Percentiles rank a stretch among this genome's conserved stretches.
Evolutionary conservation across 371 early-diverging fungal species (phyloP).

Genomic region (Haplosporangium sp.): DNA sequence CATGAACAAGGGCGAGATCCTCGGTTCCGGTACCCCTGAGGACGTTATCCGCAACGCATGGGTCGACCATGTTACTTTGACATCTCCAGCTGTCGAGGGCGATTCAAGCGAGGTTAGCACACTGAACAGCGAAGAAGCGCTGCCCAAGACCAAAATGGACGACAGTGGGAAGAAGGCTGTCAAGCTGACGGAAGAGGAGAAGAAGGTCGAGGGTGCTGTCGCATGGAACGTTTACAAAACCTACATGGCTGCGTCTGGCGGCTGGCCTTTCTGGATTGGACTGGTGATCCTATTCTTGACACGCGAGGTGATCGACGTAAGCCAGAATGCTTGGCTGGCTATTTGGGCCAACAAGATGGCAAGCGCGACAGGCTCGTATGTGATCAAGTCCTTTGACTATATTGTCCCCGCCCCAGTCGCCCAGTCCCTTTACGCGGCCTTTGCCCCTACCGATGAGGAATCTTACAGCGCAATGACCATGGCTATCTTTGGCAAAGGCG

Average conservation of each 20-base stretch:
- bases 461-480: slow-evolving; percentile 23
- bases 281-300: slow-evolving; percentile 62
- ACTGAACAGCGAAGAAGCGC: slow-evolving; percentile 16
- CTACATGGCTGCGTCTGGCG: slow-evolving; percentile 76
- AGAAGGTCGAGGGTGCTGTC: slow-evolving; percentile 73
- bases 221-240: slow-evolving; percentile 67
- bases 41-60: slow-evolving; percentile 58
- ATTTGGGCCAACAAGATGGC: slow-evolving; percentile 46
- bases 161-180: slow-evolving; percentile 55
- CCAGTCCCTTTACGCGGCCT: slow-evolving; percentile 39
- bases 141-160: slow-evolving; percentile 45
- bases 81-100: slow-evolving; percentile 4
- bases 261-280: slow-evolving; percentile 63
- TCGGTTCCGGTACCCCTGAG: slow-evolving; percentile 57
- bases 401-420: slow-evolving; percentile 38
- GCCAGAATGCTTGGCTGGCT: slow-evolving; percentile 55
- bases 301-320: slow-evolving; percentile 61
- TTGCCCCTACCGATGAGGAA: slow-evolving; percentile 19
- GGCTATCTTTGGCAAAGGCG: slow-evolving; percentile 30
- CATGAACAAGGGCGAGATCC: slow-evolving; percentile 68
- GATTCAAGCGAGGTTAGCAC: slow-evolving; percentile 32
- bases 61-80: slow-evolving; percentile 59
- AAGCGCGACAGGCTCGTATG: slow-evolving; percentile 28
- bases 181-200: slow-evolving; percentile 75
- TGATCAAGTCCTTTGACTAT: slow-evolving; percentile 32